phyloP scores from a whole-genome alignment of 371 early-diverging fungal species.

The Mortierella polycephala region DNA sequence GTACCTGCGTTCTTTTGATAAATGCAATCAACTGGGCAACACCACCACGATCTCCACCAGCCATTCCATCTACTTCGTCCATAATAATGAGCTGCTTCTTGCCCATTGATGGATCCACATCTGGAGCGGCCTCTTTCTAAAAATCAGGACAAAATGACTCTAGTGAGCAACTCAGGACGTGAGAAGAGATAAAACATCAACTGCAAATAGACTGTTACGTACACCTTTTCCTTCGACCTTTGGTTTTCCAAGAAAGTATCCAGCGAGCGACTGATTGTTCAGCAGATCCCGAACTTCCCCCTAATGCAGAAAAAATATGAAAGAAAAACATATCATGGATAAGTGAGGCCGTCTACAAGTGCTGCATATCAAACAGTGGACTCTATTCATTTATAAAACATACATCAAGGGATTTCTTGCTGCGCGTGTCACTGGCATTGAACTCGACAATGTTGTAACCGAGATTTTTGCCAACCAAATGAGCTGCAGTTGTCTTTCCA shows the following conservation, averaged over 20 bases:
- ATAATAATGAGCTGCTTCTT: conserved; percentile 88
- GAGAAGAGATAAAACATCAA: too few relatives aligned
- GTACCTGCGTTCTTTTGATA: conserved; percentile 90
- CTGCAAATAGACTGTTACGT: conserved; percentile 17
- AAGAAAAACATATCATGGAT: neutral
- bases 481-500: conserved; percentile 99
- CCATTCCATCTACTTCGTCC: conserved; percentile 99
- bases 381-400: conserved; percentile 12
- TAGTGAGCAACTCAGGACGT: too few relatives aligned
- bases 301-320: conserved; percentile 14
- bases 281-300: conserved; percentile 60
- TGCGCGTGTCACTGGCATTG: conserved; percentile 99
- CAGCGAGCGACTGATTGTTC: conserved; percentile 60
- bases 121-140: conserved; percentile 28
- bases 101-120: conserved; percentile 36
- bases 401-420: conserved; percentile 87
- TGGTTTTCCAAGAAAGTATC: conserved; percentile 52
- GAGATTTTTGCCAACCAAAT: conserved; percentile 83
- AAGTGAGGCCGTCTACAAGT: neutral
- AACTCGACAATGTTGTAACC: conserved; percentile 96
- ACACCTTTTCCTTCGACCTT: conserved; percentile 36
- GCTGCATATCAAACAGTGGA: neutral
- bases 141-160: neutral
- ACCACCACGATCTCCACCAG: conserved; percentile 99
- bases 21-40: conserved; percentile 89